A percentile compares a stretch with the other conserved stretches of the same genome.
Evolutionary conservation across 2,329 filamentous ascomycete genomes (phyloP).

Genomic region (Colletotrichum liaoningense): DNA sequence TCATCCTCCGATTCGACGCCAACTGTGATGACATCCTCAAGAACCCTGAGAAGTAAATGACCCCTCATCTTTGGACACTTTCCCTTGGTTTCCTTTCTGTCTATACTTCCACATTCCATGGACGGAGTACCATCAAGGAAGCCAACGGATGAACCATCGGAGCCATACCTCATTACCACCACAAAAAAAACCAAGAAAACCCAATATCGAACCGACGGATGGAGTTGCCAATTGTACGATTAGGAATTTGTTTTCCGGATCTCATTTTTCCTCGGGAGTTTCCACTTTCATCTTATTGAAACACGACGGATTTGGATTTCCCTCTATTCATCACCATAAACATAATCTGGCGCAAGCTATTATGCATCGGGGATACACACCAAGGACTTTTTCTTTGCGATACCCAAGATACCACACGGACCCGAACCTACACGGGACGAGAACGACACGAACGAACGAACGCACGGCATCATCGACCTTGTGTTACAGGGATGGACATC

Average conservation of each 20-base stretch:
- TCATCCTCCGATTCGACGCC: constrained; percentile 94
- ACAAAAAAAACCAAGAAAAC: constrained; percentile 17
- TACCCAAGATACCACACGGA: constrained; percentile 36
- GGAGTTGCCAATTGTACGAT: constrained; percentile 35
- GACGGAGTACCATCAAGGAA: constrained; percentile 4
- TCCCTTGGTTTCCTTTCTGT: constrained; percentile 36
- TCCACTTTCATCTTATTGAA: constrained; percentile 24
- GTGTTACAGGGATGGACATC: constrained; percentile 19
- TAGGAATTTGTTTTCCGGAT: constrained; percentile 34
- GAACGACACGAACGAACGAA: constrained; percentile 35
- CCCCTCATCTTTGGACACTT: constrained; percentile 26
- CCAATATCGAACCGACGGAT: constrained; percentile 30
- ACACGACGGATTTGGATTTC: constrained; percentile 30
- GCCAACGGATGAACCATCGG: constrained; percentile 13
- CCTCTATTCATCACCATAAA: constrained; percentile 35
- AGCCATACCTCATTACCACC: constrained; percentile 8
- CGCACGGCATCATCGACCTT: constrained; percentile 26
- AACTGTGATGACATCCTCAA: constrained; percentile 92
- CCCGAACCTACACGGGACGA: constrained; percentile 20
- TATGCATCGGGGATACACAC: constrained; percentile 34
- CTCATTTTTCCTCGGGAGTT: constrained; percentile 27
- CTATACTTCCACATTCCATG: background rate
- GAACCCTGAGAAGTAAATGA: constrained; percentile 64
- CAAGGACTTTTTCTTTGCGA: constrained; percentile 36
- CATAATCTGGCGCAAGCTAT: constrained; percentile 37